Evolutionary conservation across 192 early-diverging fungal species (phyloP), one percentile per base, ranked within the genome.

Genomic region (Helicostylum pulchrum): DNA sequence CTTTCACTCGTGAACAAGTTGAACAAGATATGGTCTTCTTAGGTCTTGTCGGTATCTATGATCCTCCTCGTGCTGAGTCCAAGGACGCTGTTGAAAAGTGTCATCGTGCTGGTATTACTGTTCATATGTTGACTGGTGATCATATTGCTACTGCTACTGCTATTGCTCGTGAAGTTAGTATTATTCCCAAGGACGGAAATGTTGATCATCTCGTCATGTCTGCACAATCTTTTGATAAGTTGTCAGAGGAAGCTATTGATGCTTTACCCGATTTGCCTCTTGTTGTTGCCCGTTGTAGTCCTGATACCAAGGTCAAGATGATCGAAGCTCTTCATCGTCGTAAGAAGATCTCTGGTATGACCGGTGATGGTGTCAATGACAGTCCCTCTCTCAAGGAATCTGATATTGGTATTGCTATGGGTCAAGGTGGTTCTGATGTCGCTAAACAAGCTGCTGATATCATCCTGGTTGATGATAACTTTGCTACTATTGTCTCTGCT

Each of bases 251-350:
- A 14, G 75, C 88, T 9, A 83, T 98, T 45, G 90, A 92, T 23
- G 77, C 77, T 11, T 74, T 95, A 23, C 74, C 71, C 0, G 87
- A 92, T 21, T 86, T 95, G 26, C 94, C 95, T 30, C 78, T 87
- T 17, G 94, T 98, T 26, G 91, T 98, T 83, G 94, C 95, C 0
- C 87, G 95, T 54, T 93, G 93, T 77, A 84, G 82, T 65, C 96
- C 96, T 17, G 95, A 98, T 66, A 96, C 94, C 75, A 98, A 98
- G 78, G 87, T 96, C 66, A 97, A 98, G 74, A 96, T 98, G 79
- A 94, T 98, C 60, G 85, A 89, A 68, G 92, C 94, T 14, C 80
- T 98, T 58, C 94, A 98, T 74, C 77, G 84, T 36, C 81, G 85
- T 54, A 78, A 78, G 15, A 78, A 82, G 42, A 86, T 89, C 62